Evolutionary conservation across 2,329 filamentous ascomycete species (phyloP).

Genomic region (Trichoderma breve): DNA sequence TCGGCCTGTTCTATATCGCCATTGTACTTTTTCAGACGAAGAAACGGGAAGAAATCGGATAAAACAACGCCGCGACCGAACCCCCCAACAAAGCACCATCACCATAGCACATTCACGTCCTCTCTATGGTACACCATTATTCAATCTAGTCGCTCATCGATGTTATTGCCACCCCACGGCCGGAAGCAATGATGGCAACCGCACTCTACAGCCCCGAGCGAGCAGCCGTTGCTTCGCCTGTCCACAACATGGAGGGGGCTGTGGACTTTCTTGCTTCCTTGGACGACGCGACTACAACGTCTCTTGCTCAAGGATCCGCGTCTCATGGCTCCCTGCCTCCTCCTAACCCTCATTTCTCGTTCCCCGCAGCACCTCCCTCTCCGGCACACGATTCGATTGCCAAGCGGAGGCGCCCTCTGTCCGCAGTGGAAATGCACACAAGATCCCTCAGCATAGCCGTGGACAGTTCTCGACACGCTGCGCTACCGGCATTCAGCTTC

Average conservation of each 20-base stretch:
- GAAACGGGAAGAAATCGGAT: not conserved
- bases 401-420: constrained; percentile 50
- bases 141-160: constrained; percentile 40
- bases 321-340: constrained; percentile 36
- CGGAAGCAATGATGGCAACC: constrained; percentile 43
- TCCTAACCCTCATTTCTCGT: constrained; percentile 65
- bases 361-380: constrained; percentile 50
- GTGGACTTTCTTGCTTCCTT: constrained; percentile 28
- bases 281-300: constrained; percentile 23
- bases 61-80: not conserved
- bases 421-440: constrained; percentile 48
- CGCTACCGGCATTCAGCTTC: constrained; percentile 55
- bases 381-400: constrained; percentile 47
- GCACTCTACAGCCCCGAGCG: constrained; percentile 37
- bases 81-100: not conserved
- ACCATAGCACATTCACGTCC: constrained; percentile 4
- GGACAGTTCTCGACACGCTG: constrained; percentile 37
- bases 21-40: not conserved
- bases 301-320: constrained; percentile 21
- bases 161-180: constrained; percentile 51
- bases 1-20: constrained; percentile 20
- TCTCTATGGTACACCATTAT: constrained; percentile 41
- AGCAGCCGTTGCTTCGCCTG: constrained; percentile 32
- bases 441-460: constrained; percentile 31
- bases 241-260: constrained; percentile 28